A percentile compares a stretch with the other conserved stretches of the same genome.
Evolutionary conservation across 129 eudicot genomes (phyloP).

Genomic region (Flaveria brownii): DNA sequence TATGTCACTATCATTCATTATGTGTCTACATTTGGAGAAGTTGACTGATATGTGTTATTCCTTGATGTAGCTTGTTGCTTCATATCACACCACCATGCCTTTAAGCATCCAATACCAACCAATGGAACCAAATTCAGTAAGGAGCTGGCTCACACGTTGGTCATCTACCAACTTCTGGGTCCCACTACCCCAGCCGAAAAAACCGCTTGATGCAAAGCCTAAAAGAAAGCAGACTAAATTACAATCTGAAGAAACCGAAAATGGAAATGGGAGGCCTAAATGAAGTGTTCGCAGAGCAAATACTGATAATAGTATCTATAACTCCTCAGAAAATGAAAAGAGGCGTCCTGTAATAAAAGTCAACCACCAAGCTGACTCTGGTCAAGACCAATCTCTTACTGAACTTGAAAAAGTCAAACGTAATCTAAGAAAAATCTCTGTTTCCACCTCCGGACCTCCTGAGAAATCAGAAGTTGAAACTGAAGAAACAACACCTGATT

Average conservation of each 20-base stretch:
- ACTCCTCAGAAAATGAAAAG: slow-evolving; percentile 55
- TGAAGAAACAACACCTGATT: slow-evolving; percentile 48
- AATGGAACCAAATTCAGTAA: slow-evolving; percentile 69
- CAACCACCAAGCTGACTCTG: slow-evolving; percentile 53
- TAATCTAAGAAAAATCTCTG: slow-evolving; percentile 66
- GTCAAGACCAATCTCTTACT: slow-evolving; percentile 63
- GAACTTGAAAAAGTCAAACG: slow-evolving; percentile 90
- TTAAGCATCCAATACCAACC: slow-evolving; percentile 73
- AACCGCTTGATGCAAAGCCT: slow-evolving; percentile 45
- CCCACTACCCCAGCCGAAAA: slow-evolving; percentile 54
- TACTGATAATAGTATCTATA: slow-evolving; percentile 36
- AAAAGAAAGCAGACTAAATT: slow-evolving; percentile 49
- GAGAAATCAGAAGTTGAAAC: slow-evolving; percentile 50
- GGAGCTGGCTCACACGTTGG: slow-evolving; percentile 85
- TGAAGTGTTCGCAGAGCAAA: slow-evolving; percentile 52
- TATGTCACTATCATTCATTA: slow-evolving; percentile 5
- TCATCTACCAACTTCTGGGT: slow-evolving; percentile 64
- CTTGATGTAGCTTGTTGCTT: slow-evolving; percentile 55
- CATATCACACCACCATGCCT: slow-evolving; percentile 58
- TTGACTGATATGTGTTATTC: slow-evolving; percentile 9
- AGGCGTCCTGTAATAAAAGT: slow-evolving; percentile 59
- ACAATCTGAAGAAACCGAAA: slow-evolving; percentile 48
- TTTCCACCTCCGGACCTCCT: slow-evolving; percentile 37
- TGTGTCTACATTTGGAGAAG: slow-evolving; percentile 6
- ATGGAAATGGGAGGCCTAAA: slow-evolving; percentile 48